Conservation (phyloP, 306 rosid species). For the Benincasa hispida region DNA sequence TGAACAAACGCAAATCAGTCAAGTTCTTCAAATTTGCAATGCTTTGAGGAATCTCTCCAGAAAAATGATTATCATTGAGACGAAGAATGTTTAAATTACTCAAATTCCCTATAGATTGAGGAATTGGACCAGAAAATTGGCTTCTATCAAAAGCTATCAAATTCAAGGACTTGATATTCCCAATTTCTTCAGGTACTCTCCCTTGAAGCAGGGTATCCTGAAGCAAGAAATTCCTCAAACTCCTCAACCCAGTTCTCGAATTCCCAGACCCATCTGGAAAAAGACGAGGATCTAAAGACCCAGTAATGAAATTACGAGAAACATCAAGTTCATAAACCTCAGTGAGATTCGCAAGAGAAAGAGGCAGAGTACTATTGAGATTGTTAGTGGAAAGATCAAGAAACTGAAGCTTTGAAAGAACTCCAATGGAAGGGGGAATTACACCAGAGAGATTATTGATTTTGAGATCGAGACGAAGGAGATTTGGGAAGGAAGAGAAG, state of each 20-base stretch:
- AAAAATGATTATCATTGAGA: constrained; percentile 21
- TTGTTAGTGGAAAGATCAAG: constrained; percentile 44
- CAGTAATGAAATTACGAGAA: constrained; percentile 32
- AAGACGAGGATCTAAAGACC: constrained; percentile 27
- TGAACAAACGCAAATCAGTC: constrained; percentile 19
- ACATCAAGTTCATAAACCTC: constrained; percentile 39
- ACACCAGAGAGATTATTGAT: constrained; percentile 26
- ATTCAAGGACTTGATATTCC: constrained; percentile 26
- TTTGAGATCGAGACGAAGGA: constrained; percentile 43
- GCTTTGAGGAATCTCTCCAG: constrained; percentile 34
- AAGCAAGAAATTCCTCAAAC: constrained; percentile 27
- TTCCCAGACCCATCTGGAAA: constrained; percentile 25
- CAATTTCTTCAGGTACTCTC: constrained; percentile 35
- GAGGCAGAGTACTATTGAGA: constrained; percentile 34
- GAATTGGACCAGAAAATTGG: constrained; percentile 32
- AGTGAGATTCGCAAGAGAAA: constrained; percentile 42
- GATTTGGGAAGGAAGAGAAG: constrained; percentile 38
- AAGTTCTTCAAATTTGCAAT: constrained; percentile 29
- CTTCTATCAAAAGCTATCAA: constrained; percentile 28
- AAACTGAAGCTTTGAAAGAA: constrained; percentile 28
- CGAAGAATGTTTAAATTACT: constrained; percentile 22
- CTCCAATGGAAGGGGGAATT: constrained; percentile 35
- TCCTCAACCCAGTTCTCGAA: constrained; percentile 24
- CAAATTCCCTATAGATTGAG: constrained; percentile 35
- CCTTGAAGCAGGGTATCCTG: constrained; percentile 32